Evolutionary conservation across 2,329 filamentous ascomycete species (phyloP).

Genomic region (Fusarium sp.): DNA sequence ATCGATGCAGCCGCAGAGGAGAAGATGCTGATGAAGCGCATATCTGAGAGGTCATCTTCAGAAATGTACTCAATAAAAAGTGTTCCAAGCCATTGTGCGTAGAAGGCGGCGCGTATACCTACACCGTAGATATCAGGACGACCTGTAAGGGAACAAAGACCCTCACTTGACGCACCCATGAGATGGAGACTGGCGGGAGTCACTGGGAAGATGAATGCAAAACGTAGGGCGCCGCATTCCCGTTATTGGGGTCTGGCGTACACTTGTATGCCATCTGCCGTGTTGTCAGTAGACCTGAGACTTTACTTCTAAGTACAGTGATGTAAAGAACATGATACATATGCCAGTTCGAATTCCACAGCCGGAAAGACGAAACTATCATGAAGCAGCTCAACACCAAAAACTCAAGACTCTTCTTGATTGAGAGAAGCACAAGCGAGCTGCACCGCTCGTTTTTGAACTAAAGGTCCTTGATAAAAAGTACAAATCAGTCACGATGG

Average conservation of each 20-base stretch:
- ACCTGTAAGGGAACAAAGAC: conserved; percentile 46
- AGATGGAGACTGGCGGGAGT: not conserved
- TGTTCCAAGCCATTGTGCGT: conserved; percentile 54
- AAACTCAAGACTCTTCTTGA: conserved; percentile 12
- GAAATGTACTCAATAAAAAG: conserved; percentile 52
- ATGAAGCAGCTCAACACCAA: conserved; percentile 26
- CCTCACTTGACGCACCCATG: conserved; percentile 12
- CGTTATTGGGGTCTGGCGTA: conserved; percentile 27
- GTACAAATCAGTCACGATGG: not conserved
- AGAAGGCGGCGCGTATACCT: conserved; percentile 54
- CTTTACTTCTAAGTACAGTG: not conserved
- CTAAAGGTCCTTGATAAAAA: not conserved
- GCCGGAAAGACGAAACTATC: conserved; percentile 14
- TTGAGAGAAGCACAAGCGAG: conserved; percentile 20
- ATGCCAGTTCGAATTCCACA: conserved; percentile 14
- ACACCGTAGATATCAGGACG: conserved; percentile 53
- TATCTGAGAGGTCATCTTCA: conserved; percentile 45
- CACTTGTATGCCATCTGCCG: conserved; percentile 42
- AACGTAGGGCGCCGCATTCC: not conserved
- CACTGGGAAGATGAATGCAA: not conserved
- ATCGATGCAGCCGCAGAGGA: conserved; percentile 49
- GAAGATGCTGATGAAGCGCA: conserved; percentile 52
- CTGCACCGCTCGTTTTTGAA: not conserved
- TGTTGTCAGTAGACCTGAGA: not conserved
- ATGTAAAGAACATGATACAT: conserved; percentile 7